Evolutionary conservation across 176 grass and related monocot genomes (phyloP).

Genomic region (Oryza nivara): DNA sequence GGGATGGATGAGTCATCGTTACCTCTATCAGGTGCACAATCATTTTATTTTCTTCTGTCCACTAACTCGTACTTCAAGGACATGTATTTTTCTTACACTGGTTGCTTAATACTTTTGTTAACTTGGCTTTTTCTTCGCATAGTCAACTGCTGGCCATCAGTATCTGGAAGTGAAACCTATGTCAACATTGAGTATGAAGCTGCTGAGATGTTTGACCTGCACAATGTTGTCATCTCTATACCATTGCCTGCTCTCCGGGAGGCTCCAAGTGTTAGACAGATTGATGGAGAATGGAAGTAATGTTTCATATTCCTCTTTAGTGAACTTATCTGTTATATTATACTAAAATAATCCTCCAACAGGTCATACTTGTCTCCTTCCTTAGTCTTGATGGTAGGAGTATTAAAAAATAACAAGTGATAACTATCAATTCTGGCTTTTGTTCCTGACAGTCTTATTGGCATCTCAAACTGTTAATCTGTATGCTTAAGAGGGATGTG

Average conservation of each 20-base stretch:
- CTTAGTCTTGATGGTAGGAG: background rate
- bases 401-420: background rate
- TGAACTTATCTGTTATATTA: constrained; percentile 5
- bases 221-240: constrained; percentile 83
- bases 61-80: constrained; percentile 4
- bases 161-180: constrained; percentile 80
- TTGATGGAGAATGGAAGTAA: constrained; percentile 99
- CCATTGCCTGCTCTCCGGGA: constrained; percentile 69
- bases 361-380: background rate
- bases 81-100: background rate
- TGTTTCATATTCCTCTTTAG: constrained; percentile 37
- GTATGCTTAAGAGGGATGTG: background rate
- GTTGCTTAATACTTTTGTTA: background rate
- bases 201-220: constrained; percentile 81
- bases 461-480: background rate
- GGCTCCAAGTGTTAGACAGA: constrained; percentile 75
- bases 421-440: background rate
- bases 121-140: constrained; percentile 18
- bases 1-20: constrained; percentile 71
- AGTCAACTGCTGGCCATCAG: constrained; percentile 89
- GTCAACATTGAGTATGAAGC: constrained; percentile 94
- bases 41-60: constrained; percentile 28
- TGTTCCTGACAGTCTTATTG: constrained; percentile 11
- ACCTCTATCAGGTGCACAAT: constrained; percentile 66
- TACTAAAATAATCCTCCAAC: constrained; percentile 5